phyloP scores from a whole-genome alignment of 352 stramenopile genomes.

The Pythium dissimile region DNA sequence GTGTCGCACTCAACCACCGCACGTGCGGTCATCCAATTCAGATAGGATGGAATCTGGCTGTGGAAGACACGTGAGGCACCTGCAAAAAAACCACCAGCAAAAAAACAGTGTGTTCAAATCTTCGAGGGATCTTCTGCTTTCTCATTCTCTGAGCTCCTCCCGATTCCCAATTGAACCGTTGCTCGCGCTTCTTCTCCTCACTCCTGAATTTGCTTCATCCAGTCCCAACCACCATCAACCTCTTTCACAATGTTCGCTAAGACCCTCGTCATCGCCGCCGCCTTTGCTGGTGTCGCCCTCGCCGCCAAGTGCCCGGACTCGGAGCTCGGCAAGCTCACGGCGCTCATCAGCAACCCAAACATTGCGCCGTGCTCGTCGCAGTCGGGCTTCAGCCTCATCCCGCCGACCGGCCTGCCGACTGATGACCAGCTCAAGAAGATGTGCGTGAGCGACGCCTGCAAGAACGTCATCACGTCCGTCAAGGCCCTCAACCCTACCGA shows the following conservation, averaged over 20 bases:
- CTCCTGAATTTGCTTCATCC: conserved; percentile 20
- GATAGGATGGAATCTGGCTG: not conserved
- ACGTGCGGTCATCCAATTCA: not conserved
- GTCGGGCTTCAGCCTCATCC: conserved; percentile 18
- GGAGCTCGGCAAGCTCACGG: conserved; percentile 5
- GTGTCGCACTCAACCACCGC: not conserved
- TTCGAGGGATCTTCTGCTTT: not conserved
- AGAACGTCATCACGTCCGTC: conserved; percentile 3
- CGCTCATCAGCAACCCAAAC: conserved; percentile 1
- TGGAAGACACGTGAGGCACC: not conserved
- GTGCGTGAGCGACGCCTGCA: conserved; percentile 11
- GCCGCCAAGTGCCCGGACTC: not conserved
- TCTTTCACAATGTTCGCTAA: conserved; percentile 18
- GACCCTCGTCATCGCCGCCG: conserved; percentile 9
- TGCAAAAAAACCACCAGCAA: not conserved
- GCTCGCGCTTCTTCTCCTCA: not conserved
- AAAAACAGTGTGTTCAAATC: not conserved
- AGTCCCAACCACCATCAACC: conserved; percentile 8
- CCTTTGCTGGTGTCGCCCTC: conserved; percentile 4
- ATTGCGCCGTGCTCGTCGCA: not conserved
- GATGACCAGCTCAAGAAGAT: conserved; percentile 17
- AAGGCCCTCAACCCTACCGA: not conserved
- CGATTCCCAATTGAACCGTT: no score
- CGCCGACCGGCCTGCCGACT: conserved; percentile 13
- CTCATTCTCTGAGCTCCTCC: not conserved